Evolutionary conservation across 345 rosid genomes (phyloP), one percentile per base, ranked within the genome.

Genomic region (Populus pruinosa): DNA sequence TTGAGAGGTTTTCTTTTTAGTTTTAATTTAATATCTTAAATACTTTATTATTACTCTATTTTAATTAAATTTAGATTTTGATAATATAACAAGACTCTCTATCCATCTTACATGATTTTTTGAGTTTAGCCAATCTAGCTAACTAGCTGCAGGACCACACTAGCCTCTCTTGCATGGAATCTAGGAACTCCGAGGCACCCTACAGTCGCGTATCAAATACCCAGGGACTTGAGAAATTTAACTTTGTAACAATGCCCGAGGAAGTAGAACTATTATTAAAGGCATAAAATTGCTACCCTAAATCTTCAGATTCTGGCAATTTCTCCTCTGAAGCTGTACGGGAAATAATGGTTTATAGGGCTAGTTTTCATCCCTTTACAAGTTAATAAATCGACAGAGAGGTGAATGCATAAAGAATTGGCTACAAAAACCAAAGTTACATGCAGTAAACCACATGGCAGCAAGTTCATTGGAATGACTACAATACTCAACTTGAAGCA

Each of bases 11-110:
- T 31, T 31, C 33, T 3, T 31, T 31, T 31, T 31, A 31, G 3
- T 31, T 31, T 2, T 31, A 2, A 31, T 31, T 31, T 2, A 0
- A 31, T 31, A 2, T 31, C 33, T 31, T 31, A 31, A 2, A 31
- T 2, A 0, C 0, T 31, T 2, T 2, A 2, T 2, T 31, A 31
- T 31, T 31, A 31, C 3, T 31, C 0, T 2, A 2, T 31, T 31
- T 31, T 31, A 31, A 31, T 31, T 31, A 31, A 31, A 3, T 31
- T 31, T 31, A 3, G 3, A 31, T 31, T 31, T 31, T 31, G 33
- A 31, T 2, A 31, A 31, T 31, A 1, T 31, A 31, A 31, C 2
- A 1, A 31, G 2, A 20, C 23, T 53, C 59, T 53, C 59, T 0
- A 33, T 33, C 36, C 59, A 6, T 53, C 23, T 10, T 2, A 20